phyloP scores from a whole-genome alignment of 2,329 filamentous ascomycete species.

The Akanthomyces uredinophilus region DNA sequence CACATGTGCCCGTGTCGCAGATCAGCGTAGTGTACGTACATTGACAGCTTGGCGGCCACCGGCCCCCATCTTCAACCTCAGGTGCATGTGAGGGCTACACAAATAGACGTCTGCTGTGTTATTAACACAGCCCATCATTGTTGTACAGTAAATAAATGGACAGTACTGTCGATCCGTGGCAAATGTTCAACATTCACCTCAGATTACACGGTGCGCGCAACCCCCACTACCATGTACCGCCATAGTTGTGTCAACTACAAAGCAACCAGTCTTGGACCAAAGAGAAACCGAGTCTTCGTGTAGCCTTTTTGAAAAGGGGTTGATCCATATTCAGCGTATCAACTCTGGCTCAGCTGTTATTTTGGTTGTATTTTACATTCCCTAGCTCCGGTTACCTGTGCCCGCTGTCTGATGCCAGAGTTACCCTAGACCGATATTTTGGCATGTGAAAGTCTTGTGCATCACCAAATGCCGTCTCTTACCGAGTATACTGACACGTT shows the following conservation, averaged over 20 bases:
- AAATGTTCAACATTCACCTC: background rate
- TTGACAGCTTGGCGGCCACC: background rate
- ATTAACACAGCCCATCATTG: background rate
- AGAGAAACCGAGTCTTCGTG: no score
- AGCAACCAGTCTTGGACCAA: background rate
- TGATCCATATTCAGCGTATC: no score
- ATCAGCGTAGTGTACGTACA: background rate
- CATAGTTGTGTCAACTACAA: background rate
- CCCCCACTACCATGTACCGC: background rate
- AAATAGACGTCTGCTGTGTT: background rate
- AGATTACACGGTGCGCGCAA: no score
- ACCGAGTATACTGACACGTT: no score
- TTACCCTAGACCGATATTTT: background rate
- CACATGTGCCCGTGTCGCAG: background rate
- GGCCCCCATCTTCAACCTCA: background rate
- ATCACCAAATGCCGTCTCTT: background rate
- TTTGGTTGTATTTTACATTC: no score
- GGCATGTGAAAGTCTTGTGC: background rate
- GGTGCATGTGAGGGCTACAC: conserved; percentile 5
- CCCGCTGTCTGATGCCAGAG: background rate
- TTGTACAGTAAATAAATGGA: background rate
- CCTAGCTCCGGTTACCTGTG: background rate
- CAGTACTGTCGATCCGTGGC: background rate
- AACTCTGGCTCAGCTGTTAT: background rate
- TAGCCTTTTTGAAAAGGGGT: no score